Evolutionary conservation across 73 alveolate species (phyloP).

Genomic region (Effrenium voratum): DNA sequence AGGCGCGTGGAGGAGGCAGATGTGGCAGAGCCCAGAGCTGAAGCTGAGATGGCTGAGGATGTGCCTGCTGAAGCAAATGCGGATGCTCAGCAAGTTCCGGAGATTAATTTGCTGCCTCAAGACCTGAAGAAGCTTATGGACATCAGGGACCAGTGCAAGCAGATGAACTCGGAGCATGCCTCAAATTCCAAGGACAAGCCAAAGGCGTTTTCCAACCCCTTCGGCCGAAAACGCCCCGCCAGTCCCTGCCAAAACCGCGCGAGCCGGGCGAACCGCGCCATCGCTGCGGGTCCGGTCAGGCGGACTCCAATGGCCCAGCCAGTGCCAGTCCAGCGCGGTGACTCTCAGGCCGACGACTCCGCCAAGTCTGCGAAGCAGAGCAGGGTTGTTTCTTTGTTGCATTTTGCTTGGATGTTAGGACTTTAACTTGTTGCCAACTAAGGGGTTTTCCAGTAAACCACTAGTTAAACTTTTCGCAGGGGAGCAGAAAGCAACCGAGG

Average conservation of each 20-base stretch:
- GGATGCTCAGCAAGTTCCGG: not conserved
- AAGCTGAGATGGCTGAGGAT: not conserved
- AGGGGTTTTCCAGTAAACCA: not conserved
- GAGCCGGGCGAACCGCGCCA: constrained; percentile 11
- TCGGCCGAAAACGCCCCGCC: constrained; percentile 29
- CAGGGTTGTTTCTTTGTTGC: not conserved
- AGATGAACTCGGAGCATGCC: not conserved
- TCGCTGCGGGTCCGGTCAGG: not conserved
- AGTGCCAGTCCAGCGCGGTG: not conserved
- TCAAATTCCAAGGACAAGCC: not conserved
- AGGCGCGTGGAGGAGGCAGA: no score
- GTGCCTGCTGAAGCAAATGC: not conserved
- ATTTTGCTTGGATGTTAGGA: not conserved
- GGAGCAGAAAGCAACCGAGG: not conserved
- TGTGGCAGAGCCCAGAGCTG: not conserved
- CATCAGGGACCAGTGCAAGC: not conserved
- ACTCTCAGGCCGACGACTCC: not conserved
- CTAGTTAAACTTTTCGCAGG: not conserved
- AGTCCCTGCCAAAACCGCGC: constrained; percentile 33
- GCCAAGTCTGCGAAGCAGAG: not conserved
- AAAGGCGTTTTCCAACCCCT: constrained; percentile 12
- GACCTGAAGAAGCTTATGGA: constrained; percentile 30
- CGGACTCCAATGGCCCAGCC: not conserved
- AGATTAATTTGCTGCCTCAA: not conserved
- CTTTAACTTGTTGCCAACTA: not conserved